Evolutionary conservation across 495 filamentous ascomycete species (phyloP).

Genomic region (Podospora sp.): DNA sequence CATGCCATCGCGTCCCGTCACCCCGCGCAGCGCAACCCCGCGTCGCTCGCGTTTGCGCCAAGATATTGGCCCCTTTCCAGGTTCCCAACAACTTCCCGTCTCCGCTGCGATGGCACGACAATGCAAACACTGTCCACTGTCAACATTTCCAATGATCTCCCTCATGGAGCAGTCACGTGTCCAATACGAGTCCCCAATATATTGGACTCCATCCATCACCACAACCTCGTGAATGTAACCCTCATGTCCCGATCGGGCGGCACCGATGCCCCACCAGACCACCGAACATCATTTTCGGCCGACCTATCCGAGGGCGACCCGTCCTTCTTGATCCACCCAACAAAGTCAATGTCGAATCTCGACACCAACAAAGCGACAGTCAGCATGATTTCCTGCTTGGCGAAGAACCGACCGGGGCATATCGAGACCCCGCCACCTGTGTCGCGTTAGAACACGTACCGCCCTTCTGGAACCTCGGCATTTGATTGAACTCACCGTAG

Average conservation of each 20-base stretch:
- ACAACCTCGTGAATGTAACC: constrained; percentile 30
- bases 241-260: constrained; percentile 40
- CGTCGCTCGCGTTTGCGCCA: background rate
- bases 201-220: background rate
- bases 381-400: constrained; percentile 53
- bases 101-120: too few relatives aligned
- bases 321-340: constrained; percentile 31
- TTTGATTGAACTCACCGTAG: constrained; percentile 29
- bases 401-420: constrained; percentile 53
- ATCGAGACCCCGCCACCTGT: constrained; percentile 45
- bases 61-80: background rate
- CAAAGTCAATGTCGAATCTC: constrained; percentile 56
- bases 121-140: too few relatives aligned
- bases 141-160: too few relatives aligned
- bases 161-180: too few relatives aligned
- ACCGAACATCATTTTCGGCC: constrained; percentile 25
- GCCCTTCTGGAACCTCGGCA: background rate
- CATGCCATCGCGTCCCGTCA: background rate
- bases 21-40: background rate
- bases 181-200: too few relatives aligned
- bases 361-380: constrained; percentile 52
- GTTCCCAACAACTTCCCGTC: too few relatives aligned
- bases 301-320: constrained; percentile 28
- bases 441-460: background rate
- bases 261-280: constrained; percentile 28